These are phyloP conservation scores for Rhizophagus prolifer DNA, from an alignment of 192 early-diverging fungal species.

Conservation along the genomic window DNA sequence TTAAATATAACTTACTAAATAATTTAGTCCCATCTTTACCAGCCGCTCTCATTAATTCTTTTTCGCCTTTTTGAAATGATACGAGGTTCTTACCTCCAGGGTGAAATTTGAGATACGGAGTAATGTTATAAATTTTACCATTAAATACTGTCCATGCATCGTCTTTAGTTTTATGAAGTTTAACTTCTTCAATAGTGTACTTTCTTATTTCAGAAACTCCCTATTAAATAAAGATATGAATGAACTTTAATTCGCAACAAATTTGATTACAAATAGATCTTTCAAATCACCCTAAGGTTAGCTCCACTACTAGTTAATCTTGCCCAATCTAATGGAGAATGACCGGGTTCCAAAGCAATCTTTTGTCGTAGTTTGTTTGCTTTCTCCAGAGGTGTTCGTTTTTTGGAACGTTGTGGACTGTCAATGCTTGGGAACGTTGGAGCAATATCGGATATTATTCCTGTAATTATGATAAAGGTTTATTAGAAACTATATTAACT, in stretches of 20 bases:
- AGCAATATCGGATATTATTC: neutral
- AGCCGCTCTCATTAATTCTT: constrained; percentile 76
- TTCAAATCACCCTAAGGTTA: constrained; percentile 61
- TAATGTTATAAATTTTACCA: constrained; percentile 92
- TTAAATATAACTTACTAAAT: constrained; percentile 59
- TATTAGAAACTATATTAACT: neutral
- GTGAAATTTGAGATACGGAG: constrained; percentile 86
- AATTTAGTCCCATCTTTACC: constrained; percentile 91
- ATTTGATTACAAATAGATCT: neutral
- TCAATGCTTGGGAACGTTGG: neutral
- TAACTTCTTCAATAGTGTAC: constrained; percentile 73
- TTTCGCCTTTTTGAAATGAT: constrained; percentile 45
- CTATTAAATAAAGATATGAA: constrained; percentile 35
- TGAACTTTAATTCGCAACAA: neutral
- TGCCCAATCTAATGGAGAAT: constrained; percentile 92
- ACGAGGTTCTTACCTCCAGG: constrained; percentile 71
- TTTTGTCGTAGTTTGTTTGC: constrained; percentile 57
- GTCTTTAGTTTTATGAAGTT: constrained; percentile 68
- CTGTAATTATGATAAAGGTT: neutral
- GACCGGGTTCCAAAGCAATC: constrained; percentile 81
- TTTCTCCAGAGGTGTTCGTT: constrained; percentile 21
- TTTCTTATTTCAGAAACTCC: constrained; percentile 55
- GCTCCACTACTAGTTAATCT: constrained; percentile 72
- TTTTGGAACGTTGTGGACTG: constrained; percentile 17
- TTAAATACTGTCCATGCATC: constrained; percentile 90